phyloP scores from a whole-genome alignment of 1,139 yeast genomes.

The Pichia sp. region DNA sequence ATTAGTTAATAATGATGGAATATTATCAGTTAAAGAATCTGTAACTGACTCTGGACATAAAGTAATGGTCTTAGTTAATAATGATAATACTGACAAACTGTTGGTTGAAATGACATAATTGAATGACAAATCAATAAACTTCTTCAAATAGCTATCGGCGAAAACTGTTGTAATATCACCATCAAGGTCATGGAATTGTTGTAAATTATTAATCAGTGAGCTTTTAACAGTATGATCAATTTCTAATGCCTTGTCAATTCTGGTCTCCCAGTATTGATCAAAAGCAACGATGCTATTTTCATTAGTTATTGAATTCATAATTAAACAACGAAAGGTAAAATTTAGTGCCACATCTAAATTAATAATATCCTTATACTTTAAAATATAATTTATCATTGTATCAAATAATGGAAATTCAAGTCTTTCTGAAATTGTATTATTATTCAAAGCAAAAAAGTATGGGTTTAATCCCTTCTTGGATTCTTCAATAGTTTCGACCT shows the following conservation, averaged over 20 bases:
- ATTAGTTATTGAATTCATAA: constrained; percentile 55
- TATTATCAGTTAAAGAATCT: constrained; percentile 20
- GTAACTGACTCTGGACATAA: constrained; percentile 35
- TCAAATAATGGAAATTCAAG: constrained; percentile 31
- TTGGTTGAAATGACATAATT: constrained; percentile 14
- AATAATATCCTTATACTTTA: constrained; percentile 29
- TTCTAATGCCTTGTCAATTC: constrained; percentile 68
- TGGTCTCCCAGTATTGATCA: constrained; percentile 71
- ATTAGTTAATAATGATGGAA: constrained; percentile 11
- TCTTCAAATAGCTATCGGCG: constrained; percentile 12
- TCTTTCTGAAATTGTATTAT: constrained; percentile 14
- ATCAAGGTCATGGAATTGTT: constrained; percentile 18
- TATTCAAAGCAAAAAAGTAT: constrained; percentile 47
- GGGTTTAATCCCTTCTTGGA: constrained; percentile 82
- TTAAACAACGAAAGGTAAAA: constrained; percentile 49
- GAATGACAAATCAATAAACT: constrained; percentile 17
- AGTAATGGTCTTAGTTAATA: constrained; percentile 11
- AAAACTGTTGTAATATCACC: constrained; percentile 16
- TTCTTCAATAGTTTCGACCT: constrained; percentile 70
- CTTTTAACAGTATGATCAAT: constrained; percentile 49
- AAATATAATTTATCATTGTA: constrained; percentile 27
- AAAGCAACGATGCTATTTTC: constrained; percentile 50
- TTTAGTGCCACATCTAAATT: constrained; percentile 38
- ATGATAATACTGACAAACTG: constrained; percentile 20
- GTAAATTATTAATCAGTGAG: constrained; percentile 31